Conservation (phyloP, 2,329 filamentous ascomycete genomes). For the Aspergillus neotritici region DNA sequence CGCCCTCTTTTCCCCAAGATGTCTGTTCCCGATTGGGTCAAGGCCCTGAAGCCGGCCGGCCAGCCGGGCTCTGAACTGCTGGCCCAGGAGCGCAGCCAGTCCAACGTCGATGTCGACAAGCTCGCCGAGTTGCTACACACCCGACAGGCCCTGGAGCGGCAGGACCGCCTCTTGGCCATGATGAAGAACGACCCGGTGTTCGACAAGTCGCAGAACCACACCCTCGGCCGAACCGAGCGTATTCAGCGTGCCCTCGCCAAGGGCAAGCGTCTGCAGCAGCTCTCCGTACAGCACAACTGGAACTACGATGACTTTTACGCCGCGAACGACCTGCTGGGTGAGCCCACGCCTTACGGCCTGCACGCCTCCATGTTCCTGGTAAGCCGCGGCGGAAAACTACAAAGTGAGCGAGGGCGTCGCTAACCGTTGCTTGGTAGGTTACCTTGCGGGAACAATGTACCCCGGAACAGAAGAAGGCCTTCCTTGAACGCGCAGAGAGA, state of each 20-base stretch:
- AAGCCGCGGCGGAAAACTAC: constrained; percentile 15
- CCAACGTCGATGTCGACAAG: constrained; percentile 61
- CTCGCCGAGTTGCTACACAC: constrained; percentile 66
- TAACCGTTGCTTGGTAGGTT: constrained; percentile 39
- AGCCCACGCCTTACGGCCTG: constrained; percentile 68
- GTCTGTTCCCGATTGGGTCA: constrained; percentile 58
- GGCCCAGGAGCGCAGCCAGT: constrained; percentile 61
- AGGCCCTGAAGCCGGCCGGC: constrained; percentile 59
- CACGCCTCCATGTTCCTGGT: constrained; percentile 67
- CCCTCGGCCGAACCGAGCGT: constrained; percentile 61
- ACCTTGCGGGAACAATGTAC: constrained; percentile 67
- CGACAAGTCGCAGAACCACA: constrained; percentile 74
- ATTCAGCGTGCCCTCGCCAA: constrained; percentile 65
- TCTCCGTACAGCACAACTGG: constrained; percentile 65
- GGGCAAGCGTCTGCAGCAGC: constrained; percentile 63
- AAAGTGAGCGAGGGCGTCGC: background rate
- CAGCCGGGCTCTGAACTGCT: constrained; percentile 66
- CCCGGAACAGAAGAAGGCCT: constrained; percentile 66
- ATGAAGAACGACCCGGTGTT: constrained; percentile 64
- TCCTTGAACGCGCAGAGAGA: constrained; percentile 61
- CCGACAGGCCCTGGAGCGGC: constrained; percentile 56
- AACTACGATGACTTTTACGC: constrained; percentile 55
- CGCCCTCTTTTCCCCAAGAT: constrained; percentile 1
- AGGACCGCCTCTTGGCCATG: constrained; percentile 57
- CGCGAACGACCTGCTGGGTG: constrained; percentile 65